A percentile compares a stretch with the other conserved stretches of the same genome.
These are phyloP conservation scores for Tothia fuscella DNA, from an alignment of 2,329 filamentous ascomycete genomes.

Conservation along the genomic window DNA sequence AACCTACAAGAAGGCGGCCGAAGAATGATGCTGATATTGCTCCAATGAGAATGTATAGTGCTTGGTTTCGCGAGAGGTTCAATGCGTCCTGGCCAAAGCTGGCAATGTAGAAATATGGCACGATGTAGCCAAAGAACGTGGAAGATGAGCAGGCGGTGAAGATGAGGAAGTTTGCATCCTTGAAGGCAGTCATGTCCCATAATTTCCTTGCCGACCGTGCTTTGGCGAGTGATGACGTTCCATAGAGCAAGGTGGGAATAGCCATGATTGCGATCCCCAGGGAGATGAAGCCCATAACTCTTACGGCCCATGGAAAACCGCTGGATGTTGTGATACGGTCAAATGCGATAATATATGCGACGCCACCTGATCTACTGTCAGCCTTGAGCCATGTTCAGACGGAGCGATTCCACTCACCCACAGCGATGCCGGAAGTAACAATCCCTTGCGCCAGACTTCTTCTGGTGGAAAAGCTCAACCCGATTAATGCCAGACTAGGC, in stretches of 20 bases:
- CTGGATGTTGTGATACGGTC: slow-evolving; percentile 18
- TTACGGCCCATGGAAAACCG: slow-evolving; percentile 26
- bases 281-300: slow-evolving; percentile 18
- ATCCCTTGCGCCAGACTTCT: slow-evolving; percentile 24
- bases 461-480: slow-evolving; percentile 24
- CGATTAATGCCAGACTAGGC: slow-evolving; percentile 24
- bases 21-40: slow-evolving; percentile 25
- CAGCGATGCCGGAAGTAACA: slow-evolving; percentile 27
- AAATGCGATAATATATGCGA: slow-evolving; percentile 27
- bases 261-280: slow-evolving; percentile 19
- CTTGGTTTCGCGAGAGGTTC: slow-evolving; percentile 20
- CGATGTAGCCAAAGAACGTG: slow-evolving; percentile 26
- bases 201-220: slow-evolving; percentile 21
- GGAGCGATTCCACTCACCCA: slow-evolving; percentile 17
- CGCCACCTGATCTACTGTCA: slow-evolving; percentile 19
- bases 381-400: not conserved
- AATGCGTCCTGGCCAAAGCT: slow-evolving; percentile 22
- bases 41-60: slow-evolving; percentile 17
- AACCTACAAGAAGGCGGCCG: slow-evolving; percentile 20
- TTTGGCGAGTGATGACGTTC: slow-evolving; percentile 18
- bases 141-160: slow-evolving; percentile 24
- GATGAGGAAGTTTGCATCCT: slow-evolving; percentile 22
- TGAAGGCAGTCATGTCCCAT: slow-evolving; percentile 23
- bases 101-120: slow-evolving; percentile 27
- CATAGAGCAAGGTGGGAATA: slow-evolving; percentile 24